A percentile compares a stretch with the other conserved stretches of the same genome.
Conservation (phyloP, 352 stramenopile species). For the Phytophthora pisi region DNA sequence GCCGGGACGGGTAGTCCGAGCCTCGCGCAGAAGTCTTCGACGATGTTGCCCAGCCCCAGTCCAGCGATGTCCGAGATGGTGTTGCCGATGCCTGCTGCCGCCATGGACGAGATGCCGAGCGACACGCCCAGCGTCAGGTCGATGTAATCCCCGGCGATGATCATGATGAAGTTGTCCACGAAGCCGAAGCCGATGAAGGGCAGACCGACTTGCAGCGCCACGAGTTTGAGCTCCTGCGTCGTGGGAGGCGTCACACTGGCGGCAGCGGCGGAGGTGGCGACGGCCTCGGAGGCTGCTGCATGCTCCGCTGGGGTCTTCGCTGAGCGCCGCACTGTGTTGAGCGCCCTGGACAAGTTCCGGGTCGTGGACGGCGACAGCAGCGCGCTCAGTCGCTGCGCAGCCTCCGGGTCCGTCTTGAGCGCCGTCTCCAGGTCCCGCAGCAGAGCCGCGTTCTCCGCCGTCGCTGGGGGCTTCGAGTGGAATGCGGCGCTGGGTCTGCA, state of each 20-base stretch:
- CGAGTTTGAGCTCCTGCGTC: slow-evolving; percentile 62
- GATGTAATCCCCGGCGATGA: slow-evolving; percentile 88
- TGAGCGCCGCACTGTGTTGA: slow-evolving; percentile 28
- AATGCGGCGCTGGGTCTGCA: slow-evolving; percentile 16
- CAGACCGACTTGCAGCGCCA: slow-evolving; percentile 74
- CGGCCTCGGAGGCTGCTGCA: not conserved
- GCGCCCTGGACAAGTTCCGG: slow-evolving; percentile 54
- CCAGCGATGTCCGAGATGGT: slow-evolving; percentile 78
- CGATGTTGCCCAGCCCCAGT: slow-evolving; percentile 76
- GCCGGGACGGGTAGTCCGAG: slow-evolving; percentile 64
- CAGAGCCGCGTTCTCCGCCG: slow-evolving; percentile 46
- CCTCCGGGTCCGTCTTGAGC: slow-evolving; percentile 42
- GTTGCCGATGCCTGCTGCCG: slow-evolving; percentile 85
- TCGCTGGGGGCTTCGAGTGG: slow-evolving; percentile 31
- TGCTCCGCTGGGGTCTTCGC: slow-evolving; percentile 4
- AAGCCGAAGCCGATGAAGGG: slow-evolving; percentile 98
- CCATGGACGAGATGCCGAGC: slow-evolving; percentile 89
- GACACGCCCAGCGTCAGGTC: slow-evolving; percentile 81
- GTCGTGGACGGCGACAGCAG: slow-evolving; percentile 57
- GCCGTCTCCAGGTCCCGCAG: slow-evolving; percentile 45
- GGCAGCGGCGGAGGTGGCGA: not conserved
- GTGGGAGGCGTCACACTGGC: slow-evolving; percentile 30
- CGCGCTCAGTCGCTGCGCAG: slow-evolving; percentile 37
- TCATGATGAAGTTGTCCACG: slow-evolving; percentile 98
- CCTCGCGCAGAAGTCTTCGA: slow-evolving; percentile 76